Conservation (phyloP, 257 asterid species). For the Paulownia fortunei region DNA sequence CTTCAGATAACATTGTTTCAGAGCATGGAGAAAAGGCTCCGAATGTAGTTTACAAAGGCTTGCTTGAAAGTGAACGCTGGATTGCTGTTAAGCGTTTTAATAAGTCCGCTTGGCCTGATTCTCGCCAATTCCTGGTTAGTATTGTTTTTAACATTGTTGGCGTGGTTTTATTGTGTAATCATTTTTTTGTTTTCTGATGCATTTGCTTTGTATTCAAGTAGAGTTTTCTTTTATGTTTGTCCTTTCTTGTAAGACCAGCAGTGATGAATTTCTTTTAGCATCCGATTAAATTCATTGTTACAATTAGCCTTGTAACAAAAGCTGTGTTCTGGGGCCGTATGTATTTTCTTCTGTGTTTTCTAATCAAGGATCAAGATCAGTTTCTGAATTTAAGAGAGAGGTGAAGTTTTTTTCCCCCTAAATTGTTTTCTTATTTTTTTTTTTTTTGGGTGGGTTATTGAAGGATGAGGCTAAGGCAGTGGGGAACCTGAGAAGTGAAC, state of each 20-base stretch:
- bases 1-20: conserved; percentile 56
- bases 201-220: neutral
- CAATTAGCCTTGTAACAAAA: neutral
- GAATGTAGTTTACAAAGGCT: conserved; percentile 59
- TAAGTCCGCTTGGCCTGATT: conserved; percentile 65
- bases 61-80: conserved; percentile 46
- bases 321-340: neutral
- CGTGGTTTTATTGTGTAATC: neutral
- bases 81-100: conserved; percentile 66
- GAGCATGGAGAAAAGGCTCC: conserved; percentile 72
- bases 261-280: neutral
- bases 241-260: neutral
- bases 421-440: neutral
- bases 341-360: neutral
- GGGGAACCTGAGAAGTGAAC: conserved; percentile 56
- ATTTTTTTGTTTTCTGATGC: neutral
- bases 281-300: neutral
- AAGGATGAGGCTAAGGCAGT: conserved; percentile 63
- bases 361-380: conserved; percentile 27
- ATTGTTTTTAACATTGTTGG: neutral
- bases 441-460: conserved; percentile 17
- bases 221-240: conserved; percentile 10
- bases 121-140: conserved; percentile 59
- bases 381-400: conserved; percentile 3
- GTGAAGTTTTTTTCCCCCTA: neutral